These are phyloP conservation scores for Umbelopsis ramanniana DNA, from an alignment of 192 early-diverging fungal genomes.

Conservation along the genomic window DNA sequence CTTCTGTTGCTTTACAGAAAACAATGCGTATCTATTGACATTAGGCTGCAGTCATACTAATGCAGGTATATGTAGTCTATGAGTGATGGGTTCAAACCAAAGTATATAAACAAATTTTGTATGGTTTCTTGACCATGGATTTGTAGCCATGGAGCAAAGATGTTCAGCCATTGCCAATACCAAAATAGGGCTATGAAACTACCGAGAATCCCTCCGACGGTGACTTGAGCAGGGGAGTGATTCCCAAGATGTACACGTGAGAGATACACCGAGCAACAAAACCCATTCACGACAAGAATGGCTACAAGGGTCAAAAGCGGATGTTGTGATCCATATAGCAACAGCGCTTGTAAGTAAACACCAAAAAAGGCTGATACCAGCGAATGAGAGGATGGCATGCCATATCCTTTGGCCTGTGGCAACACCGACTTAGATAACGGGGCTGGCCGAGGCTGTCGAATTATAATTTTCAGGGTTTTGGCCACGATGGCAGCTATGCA, in stretches of 20 bases:
- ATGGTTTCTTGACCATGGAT: neutral
- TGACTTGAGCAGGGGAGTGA: neutral
- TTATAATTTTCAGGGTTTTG: slow-evolving; percentile 9
- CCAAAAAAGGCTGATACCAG: slow-evolving; percentile 3
- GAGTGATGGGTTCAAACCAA: neutral
- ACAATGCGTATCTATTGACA: neutral
- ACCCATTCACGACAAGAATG: neutral
- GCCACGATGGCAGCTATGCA: neutral
- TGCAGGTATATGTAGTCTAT: neutral
- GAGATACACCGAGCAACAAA: slow-evolving; percentile 1
- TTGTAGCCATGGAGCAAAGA: neutral
- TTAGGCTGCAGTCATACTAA: neutral
- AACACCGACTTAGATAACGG: neutral
- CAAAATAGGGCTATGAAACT: neutral
- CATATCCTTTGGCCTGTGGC: slow-evolving; percentile 7
- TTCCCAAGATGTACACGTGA: slow-evolving; percentile 14
- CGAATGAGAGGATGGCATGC: slow-evolving; percentile 22
- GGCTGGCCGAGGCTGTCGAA: slow-evolving; percentile 19
- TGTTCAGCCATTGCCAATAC: neutral
- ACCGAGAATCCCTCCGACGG: neutral
- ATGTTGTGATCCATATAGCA: neutral
- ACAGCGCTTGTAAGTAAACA: neutral
- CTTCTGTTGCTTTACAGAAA: too few relatives aligned
- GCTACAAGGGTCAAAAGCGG: neutral
- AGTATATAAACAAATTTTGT: neutral